Conservation (phyloP, 2,329 filamentous ascomycete genomes). For the Fusarium tanahbumbuense region DNA sequence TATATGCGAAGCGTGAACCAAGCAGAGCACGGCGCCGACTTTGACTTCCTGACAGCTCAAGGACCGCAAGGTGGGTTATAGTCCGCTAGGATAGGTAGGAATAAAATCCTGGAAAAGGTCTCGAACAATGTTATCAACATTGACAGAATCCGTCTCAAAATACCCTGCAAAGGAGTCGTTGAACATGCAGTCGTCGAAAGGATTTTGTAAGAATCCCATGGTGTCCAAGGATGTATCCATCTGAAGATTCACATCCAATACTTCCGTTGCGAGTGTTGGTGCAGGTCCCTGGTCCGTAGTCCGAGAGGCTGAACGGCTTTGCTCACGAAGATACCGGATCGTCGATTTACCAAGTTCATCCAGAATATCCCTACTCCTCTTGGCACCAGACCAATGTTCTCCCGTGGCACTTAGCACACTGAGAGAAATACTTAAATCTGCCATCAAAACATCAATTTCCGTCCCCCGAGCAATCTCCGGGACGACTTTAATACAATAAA, state of each 20-base stretch:
- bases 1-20: constrained; percentile 71
- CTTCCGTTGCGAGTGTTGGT: background rate
- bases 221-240: background rate
- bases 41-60: constrained; percentile 68
- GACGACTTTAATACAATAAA: constrained; percentile 63
- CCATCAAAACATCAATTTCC: constrained; percentile 55
- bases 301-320: background rate
- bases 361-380: constrained; percentile 58
- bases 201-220: constrained; percentile 30
- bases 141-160: constrained; percentile 46
- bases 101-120: constrained; percentile 54
- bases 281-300: background rate
- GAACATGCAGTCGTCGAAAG: constrained; percentile 44
- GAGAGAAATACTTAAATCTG: constrained; percentile 55
- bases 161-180: constrained; percentile 47
- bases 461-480: constrained; percentile 54
- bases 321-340: constrained; percentile 45
- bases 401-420: constrained; percentile 63
- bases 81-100: constrained; percentile 40
- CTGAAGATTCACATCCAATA: background rate
- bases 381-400: constrained; percentile 64
- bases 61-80: constrained; percentile 44
- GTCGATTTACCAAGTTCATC: constrained; percentile 53
- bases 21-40: constrained; percentile 69
- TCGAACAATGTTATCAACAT: constrained; percentile 51